Base-by-base conservation (phyloP, 2,329 filamentous ascomycete species). In the Madurella fahalii region DNA sequence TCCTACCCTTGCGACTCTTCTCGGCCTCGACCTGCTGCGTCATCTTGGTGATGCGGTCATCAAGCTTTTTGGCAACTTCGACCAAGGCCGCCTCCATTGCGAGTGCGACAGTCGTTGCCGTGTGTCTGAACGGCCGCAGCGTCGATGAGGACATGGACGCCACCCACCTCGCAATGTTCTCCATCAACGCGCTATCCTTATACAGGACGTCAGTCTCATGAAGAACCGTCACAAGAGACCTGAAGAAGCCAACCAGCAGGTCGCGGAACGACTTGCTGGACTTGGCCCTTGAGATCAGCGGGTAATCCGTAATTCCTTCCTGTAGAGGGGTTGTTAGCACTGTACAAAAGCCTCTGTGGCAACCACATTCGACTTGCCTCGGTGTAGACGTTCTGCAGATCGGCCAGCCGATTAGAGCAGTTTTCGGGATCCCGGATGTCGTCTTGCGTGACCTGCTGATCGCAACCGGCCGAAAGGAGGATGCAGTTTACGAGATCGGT, bases 381-480 rank as follows among this genome's bases (percentile, higher is more conserved):
- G 70, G 94, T 87, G 67, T 92, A 95, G 58, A 92, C 84, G 58
- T 89, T 86, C 70, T 96, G 90, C n/a, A 99, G 77, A 64, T 97
- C 92, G 18, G 81, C 78, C 44, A 99, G 75, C 66, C 85, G 85
- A 65, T 84, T 85, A 16, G 89, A 83, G 46, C 87, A 89, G 66
- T 94, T 91, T 68, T 99, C 94, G 8, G 90, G 84, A 68, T 99
- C 93, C 61, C 86, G 84, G 60, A 96, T 89, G 68, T 97, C 91
- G 67, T 94, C 85, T 40, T 83, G 81, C 9, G 86, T 87, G 52
- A 99, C 83, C 61, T 87, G 81, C 51, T 89, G 78, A 52, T 90
- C 83, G 68, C 92, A 95, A 31, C 94, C 94, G 16, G 92, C 84
- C 58, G 89, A 81, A 64, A 82, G 80, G 39, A 88, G 71, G 37